Percentiles rank a stretch among this genome's conserved stretches.
phyloP scores from a whole-genome alignment of 202 grass and related monocot species.

The Sporobolus alterniflorus region DNA sequence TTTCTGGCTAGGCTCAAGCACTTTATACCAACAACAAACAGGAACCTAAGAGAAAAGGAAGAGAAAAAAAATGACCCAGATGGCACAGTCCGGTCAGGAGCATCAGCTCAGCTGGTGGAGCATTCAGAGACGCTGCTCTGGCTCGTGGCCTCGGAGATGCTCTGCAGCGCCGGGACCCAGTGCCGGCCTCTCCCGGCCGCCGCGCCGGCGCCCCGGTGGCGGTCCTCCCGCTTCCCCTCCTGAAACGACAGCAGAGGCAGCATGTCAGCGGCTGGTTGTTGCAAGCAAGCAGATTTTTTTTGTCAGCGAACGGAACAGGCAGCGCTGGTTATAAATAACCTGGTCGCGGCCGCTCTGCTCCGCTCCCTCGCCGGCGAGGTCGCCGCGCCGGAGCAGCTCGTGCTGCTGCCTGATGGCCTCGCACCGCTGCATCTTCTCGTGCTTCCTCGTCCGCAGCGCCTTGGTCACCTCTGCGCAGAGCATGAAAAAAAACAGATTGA shows the following conservation, averaged over 20 bases:
- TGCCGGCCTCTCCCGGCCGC: slow-evolving; percentile 48
- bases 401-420: slow-evolving; percentile 73
- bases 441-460: slow-evolving; percentile 78
- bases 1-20: slow-evolving; percentile 38
- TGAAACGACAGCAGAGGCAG: slow-evolving; percentile 8
- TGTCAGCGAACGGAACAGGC: slow-evolving; percentile 26
- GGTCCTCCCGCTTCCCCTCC: slow-evolving; percentile 65
- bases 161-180: slow-evolving; percentile 95
- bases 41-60: not conserved
- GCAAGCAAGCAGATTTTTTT: too few relatives aligned
- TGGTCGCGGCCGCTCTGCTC: slow-evolving; percentile 26
- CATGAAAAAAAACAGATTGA: not conserved
- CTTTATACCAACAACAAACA: slow-evolving; percentile 47
- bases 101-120: slow-evolving; percentile 27
- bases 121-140: slow-evolving; percentile 62
- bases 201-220: slow-evolving; percentile 46
- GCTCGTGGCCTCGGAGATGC: slow-evolving; percentile 76
- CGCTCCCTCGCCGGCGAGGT: slow-evolving; percentile 19
- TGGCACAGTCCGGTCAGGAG: slow-evolving; percentile 13
- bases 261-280: not conserved
- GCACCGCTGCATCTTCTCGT: slow-evolving; percentile 86
- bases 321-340: slow-evolving; percentile 1
- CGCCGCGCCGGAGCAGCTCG: slow-evolving; percentile 50
- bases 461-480: slow-evolving; percentile 76
- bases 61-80: slow-evolving; percentile 1